phyloP scores from a whole-genome alignment of 2,329 filamentous ascomycete genomes.

The Aureobasidium sp. region DNA sequence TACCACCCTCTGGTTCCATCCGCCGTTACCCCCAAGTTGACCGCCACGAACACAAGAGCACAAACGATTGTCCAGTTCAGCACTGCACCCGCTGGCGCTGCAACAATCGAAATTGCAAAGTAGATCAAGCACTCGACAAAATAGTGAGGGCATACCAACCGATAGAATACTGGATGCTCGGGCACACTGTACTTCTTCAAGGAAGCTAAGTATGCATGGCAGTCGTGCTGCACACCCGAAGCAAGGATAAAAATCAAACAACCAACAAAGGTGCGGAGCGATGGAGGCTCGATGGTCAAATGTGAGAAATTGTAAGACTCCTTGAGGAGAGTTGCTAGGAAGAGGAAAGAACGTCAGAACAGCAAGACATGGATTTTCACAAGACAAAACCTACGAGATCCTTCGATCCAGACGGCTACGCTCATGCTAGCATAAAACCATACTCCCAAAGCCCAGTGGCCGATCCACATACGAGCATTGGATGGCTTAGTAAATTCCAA shows the following conservation, averaged over 20 bases:
- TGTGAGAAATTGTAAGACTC: slow-evolving; percentile 28
- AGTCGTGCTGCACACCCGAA: slow-evolving; percentile 63
- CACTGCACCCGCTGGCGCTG: slow-evolving; percentile 57
- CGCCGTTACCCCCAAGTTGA: slow-evolving; percentile 78
- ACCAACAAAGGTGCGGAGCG: slow-evolving; percentile 46
- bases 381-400: slow-evolving; percentile 48
- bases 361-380: neutral
- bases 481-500: slow-evolving; percentile 56
- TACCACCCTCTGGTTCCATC: slow-evolving; percentile 74
- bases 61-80: slow-evolving; percentile 67
- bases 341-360: slow-evolving; percentile 8
- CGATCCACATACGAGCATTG: slow-evolving; percentile 72
- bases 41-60: slow-evolving; percentile 62
- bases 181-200: slow-evolving; percentile 72
- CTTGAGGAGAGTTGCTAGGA: slow-evolving; percentile 24
- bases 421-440: slow-evolving; percentile 67
- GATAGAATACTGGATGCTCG: slow-evolving; percentile 59
- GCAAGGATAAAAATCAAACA: slow-evolving; percentile 59
- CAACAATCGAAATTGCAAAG: slow-evolving; percentile 62
- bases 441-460: slow-evolving; percentile 73
- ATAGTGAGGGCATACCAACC: slow-evolving; percentile 81
- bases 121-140: slow-evolving; percentile 83
- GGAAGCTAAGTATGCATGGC: slow-evolving; percentile 38
- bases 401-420: slow-evolving; percentile 78
- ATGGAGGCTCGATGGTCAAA: slow-evolving; percentile 32